Conservation (phyloP, 352 stramenopile genomes). For the Phytophthora tentaculata region DNA sequence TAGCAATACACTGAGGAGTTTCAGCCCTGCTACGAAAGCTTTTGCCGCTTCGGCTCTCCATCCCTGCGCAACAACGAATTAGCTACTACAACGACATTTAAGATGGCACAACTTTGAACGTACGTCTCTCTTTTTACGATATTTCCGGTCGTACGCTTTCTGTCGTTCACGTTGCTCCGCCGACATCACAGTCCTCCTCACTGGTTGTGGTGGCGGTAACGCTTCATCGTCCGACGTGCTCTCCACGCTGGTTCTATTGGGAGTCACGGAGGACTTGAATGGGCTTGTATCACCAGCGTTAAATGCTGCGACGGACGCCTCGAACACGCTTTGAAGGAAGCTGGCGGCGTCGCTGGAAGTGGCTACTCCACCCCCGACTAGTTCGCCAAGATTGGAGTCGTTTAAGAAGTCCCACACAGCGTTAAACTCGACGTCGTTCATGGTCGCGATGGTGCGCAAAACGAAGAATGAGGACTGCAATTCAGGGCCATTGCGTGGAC, state of each 20-base stretch:
- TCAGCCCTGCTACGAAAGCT: conserved; percentile 21
- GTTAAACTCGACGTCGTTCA: conserved; percentile 15
- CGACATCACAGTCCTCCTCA: neutral
- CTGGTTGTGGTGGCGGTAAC: neutral
- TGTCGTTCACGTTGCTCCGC: conserved; percentile 9
- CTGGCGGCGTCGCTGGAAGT: neutral
- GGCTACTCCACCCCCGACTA: neutral
- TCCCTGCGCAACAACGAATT: neutral
- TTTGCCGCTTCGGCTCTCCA: neutral
- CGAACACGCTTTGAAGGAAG: conserved; percentile 2
- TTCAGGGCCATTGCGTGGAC: neutral
- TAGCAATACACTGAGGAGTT: conserved; percentile 26
- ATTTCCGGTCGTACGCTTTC: conserved; percentile 9
- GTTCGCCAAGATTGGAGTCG: conserved; percentile 12
- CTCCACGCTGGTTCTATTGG: conserved; percentile 6
- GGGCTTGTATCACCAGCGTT: neutral
- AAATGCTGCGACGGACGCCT: conserved; percentile 1
- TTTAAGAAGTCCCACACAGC: conserved; percentile 22
- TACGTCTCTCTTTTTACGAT: conserved; percentile 14
- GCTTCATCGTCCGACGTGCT: conserved; percentile 13
- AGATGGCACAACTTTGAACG: neutral
- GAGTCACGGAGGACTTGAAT: conserved; percentile 2
- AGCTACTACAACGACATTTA: neutral
- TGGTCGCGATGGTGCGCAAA: conserved; percentile 9
- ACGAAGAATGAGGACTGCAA: conserved; percentile 6